Evolutionary conservation across 306 rosid genomes (phyloP).

Genomic region (Lathyrus aphaca): DNA sequence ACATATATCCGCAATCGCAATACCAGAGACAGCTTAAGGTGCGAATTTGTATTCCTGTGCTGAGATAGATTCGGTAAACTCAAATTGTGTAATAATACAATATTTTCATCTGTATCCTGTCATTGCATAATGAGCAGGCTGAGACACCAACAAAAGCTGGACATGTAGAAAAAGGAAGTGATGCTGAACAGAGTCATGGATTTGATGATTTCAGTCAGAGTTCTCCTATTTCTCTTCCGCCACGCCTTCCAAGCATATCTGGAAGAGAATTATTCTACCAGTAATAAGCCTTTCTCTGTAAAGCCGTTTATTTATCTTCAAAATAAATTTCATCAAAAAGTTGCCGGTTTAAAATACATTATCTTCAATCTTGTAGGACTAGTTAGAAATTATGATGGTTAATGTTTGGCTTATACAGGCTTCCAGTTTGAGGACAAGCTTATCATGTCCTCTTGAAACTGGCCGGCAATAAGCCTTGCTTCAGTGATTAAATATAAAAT

Average conservation of each 20-base stretch:
- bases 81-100: slow-evolving; percentile 1
- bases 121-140: slow-evolving; percentile 46
- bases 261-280: slow-evolving; percentile 65
- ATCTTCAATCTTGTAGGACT: neutral
- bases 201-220: slow-evolving; percentile 42
- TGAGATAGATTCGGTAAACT: slow-evolving; percentile 5
- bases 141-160: slow-evolving; percentile 42
- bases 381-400: neutral
- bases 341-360: neutral
- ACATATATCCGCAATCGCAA: slow-evolving; percentile 56
- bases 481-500: too few species aligned
- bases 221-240: slow-evolving; percentile 69
- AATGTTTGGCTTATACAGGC: neutral
- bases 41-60: slow-evolving; percentile 21
- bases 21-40: slow-evolving; percentile 56
- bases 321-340: slow-evolving; percentile 26
- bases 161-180: slow-evolving; percentile 42
- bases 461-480: too few species aligned
- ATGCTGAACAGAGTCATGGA: slow-evolving; percentile 42
- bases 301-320: slow-evolving; percentile 20
- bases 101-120: slow-evolving; percentile 37
- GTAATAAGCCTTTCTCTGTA: slow-evolving; percentile 52
- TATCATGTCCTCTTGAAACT: neutral
- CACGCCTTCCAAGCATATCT: slow-evolving; percentile 35
- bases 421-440: neutral